Evolutionary conservation across 2,329 filamentous ascomycete genomes (phyloP), one percentile per base, ranked within the genome.

Genomic region (Neoscytalidium dimidiatum): DNA sequence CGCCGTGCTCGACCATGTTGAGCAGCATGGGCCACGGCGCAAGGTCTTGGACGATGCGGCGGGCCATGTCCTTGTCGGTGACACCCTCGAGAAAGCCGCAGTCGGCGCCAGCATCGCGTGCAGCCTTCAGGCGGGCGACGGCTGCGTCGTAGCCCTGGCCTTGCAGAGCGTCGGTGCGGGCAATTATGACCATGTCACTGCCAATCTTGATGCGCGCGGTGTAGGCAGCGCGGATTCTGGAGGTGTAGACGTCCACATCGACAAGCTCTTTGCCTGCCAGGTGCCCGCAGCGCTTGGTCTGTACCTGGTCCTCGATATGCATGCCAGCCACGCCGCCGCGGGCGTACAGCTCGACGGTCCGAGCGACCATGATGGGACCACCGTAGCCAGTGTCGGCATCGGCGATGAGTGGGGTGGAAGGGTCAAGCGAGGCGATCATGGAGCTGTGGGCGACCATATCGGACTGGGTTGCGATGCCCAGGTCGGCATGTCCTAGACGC

Each of bases 401-500:
- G 46, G 64, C 64, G 41, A 66, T 66, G 57, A 66, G 64, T 5
- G 64, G 64, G 11, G 35, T 77, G 0, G 74, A 72, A 0, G 83
- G 82, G 68, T 87, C 80, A 31, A 90, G 79, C 46, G 82, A 82
- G 64, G 87, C 86, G 65, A 90, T 86, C 85, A 89, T 89, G 60
- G 82, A 80, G n/a, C 87, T 87, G 72, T 89, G 86, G 49, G 78
- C 77, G 38, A 80, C 78, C 87, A 90, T 90, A 74, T 90, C 87
- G 70, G 84, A 82, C 33, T 88, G 78, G 0, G 86, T 85, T 2
- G 85, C 83, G 13, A 90, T 78, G 46, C 86, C 88, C 3, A 90
- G 82, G 71, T 90, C 88, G 1, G 88, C 83, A 78, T 84, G 82
- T 31, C 88, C 87, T 0, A 90, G 82, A 29, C 82, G 79, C 0